Conservation (phyloP, 1,139 yeast genomes). For the Blastobotrys serpentis region DNA sequence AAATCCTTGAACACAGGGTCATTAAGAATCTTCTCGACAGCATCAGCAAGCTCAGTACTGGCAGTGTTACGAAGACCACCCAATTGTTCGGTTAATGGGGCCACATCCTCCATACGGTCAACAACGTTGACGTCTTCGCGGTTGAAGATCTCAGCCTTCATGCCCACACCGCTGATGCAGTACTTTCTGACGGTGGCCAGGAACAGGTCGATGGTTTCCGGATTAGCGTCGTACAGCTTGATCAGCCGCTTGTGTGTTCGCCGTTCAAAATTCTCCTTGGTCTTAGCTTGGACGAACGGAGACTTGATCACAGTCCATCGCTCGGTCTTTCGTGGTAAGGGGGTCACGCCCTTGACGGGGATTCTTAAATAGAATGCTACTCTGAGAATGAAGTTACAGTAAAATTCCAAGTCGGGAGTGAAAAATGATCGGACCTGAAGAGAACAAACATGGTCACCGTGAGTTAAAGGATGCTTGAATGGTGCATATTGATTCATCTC, state of each 20-base stretch:
- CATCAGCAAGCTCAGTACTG: slow-evolving; percentile 64
- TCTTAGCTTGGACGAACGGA: slow-evolving; percentile 92
- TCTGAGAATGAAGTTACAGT: slow-evolving; percentile 82
- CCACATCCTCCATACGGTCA: slow-evolving; percentile 31
- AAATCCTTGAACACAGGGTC: slow-evolving; percentile 56
- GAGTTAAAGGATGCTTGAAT: slow-evolving; percentile 59
- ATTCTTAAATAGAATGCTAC: slow-evolving; percentile 88
- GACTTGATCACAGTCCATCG: slow-evolving; percentile 92
- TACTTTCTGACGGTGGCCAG: slow-evolving; percentile 77
- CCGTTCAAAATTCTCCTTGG: slow-evolving; percentile 93
- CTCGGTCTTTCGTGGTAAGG: slow-evolving; percentile 70
- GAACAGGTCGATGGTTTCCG: slow-evolving; percentile 82
- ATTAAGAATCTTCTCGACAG: slow-evolving; percentile 69
- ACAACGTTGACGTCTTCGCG: slow-evolving; percentile 50
- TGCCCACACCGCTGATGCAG: slow-evolving; percentile 77
- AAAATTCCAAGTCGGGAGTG: slow-evolving; percentile 66
- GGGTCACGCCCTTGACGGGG: slow-evolving; percentile 70
- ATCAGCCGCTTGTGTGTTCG: slow-evolving; percentile 74
- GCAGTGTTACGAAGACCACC: slow-evolving; percentile 26
- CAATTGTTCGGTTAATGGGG: slow-evolving; percentile 8
- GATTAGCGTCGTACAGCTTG: slow-evolving; percentile 78
- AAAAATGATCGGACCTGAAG: slow-evolving; percentile 72
- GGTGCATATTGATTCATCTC: slow-evolving; percentile 84
- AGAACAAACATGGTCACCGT: slow-evolving; percentile 67
- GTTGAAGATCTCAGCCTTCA: slow-evolving; percentile 68